Base-by-base conservation (phyloP, 83 land plant genomes). In the Picea mariana region DNA sequence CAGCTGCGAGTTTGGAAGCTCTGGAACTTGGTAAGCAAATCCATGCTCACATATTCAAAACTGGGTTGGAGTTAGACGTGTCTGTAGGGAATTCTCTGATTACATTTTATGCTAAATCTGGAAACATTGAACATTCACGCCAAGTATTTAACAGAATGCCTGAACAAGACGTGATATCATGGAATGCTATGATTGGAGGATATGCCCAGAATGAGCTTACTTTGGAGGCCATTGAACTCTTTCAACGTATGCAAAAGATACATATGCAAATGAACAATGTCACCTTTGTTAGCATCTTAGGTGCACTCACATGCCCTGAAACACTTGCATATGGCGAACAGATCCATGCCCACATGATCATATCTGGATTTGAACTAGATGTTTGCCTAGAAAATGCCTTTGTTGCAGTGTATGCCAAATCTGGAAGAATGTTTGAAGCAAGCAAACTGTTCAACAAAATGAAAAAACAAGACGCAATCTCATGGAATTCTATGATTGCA, bases 21-120 rank as follows among this genome's bases (percentile, higher is more conserved):
- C 21, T 86, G 49, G 90, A 89, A 62, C 88, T 81, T 81, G 96
- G 96, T 6, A 81, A 81, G 78, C 90, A 88, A 47, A 85, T 87
- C 49, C 93, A 93, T 86, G 88, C 87, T 38, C 76, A 24, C 78
- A 85, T 93, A 55, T 81, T 93, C n/a, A 91, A 91, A 84, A 77
- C 85, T 59, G 89, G 95, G 8, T 71, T 87, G 67, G 87, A 89
- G n/a, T 72, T 79, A 26, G 90, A 91, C 65, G 78, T 85, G 34
- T 91, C 89, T 72, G 88, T 84, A 18, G 82, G 87, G 27, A 93
- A 93, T 84, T 88, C 75, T 26, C 77, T 93, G 31, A 83, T 93
- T 79, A 83, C 93, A 17, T 84, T 67, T 17, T 80, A 80, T 80
- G 82, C 66, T 21, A 80, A 80, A 63, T 80, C 75, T 65, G 63